phyloP scores from a whole-genome alignment of 1,139 yeast genomes.

The Blastobotrys capitulatus region DNA sequence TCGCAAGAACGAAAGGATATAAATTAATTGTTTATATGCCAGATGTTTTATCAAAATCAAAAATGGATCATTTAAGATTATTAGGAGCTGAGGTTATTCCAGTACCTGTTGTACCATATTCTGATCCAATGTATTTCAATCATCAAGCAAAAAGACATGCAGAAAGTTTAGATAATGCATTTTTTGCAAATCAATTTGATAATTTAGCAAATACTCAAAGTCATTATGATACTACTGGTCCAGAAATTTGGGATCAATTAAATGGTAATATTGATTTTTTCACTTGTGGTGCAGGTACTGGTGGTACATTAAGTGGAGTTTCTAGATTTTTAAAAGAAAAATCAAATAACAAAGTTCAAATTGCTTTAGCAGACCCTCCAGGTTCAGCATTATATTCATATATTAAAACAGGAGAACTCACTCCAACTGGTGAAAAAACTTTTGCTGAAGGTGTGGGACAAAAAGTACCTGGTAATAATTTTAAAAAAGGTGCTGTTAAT shows the following conservation, averaged over 20 bases:
- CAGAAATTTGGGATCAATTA: slow-evolving; percentile 87
- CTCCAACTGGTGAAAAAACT: slow-evolving; percentile 63
- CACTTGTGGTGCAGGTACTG: slow-evolving; percentile 91
- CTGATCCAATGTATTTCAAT: slow-evolving; percentile 76
- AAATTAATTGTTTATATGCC: slow-evolving; percentile 87
- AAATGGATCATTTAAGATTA: slow-evolving; percentile 63
- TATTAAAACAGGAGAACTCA: slow-evolving; percentile 60
- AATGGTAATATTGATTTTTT: slow-evolving; percentile 74
- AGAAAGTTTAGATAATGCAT: slow-evolving; percentile 65
- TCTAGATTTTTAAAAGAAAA: slow-evolving; percentile 68
- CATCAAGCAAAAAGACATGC: slow-evolving; percentile 85
- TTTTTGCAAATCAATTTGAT: slow-evolving; percentile 90
- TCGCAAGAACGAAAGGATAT: slow-evolving; percentile 78
- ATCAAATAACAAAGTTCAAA: slow-evolving; percentile 51
- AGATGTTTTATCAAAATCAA: slow-evolving; percentile 73
- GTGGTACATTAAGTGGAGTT: slow-evolving; percentile 84
- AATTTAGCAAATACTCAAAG: slow-evolving; percentile 83
- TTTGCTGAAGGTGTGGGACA: slow-evolving; percentile 97
- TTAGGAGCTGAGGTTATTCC: slow-evolving; percentile 85
- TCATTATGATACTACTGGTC: slow-evolving; percentile 88
- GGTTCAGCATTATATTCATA: slow-evolving; percentile 81
- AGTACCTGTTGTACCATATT: slow-evolving; percentile 82
- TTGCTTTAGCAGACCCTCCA: slow-evolving; percentile 86
- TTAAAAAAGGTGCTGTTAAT: slow-evolving; percentile 64
- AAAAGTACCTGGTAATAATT: slow-evolving; percentile 82